Conservation (phyloP, 2,329 filamentous ascomycete species). For the Aureobasidium sp. region DNA sequence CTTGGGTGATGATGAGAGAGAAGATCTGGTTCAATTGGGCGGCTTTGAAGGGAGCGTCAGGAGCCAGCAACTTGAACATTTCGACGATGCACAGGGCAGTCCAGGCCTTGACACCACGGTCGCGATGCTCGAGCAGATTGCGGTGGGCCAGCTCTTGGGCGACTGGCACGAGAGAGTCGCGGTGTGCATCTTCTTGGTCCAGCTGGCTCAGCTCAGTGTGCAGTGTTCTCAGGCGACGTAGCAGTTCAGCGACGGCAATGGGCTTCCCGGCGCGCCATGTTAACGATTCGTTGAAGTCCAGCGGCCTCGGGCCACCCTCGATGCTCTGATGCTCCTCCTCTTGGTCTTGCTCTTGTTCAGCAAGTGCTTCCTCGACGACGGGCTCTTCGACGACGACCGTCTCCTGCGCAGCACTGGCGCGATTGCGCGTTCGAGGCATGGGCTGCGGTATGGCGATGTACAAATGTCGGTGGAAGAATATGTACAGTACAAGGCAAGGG, state of each 20-base stretch:
- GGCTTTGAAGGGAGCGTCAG: slow-evolving; percentile 86
- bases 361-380: slow-evolving; percentile 2
- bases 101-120: slow-evolving; percentile 86
- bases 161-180: slow-evolving; percentile 73
- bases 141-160: slow-evolving; percentile 76
- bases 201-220: slow-evolving; percentile 75
- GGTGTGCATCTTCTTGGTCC: slow-evolving; percentile 78
- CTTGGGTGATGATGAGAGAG: slow-evolving; percentile 72
- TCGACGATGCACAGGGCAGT: slow-evolving; percentile 85
- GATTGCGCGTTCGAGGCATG: slow-evolving; percentile 14
- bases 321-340: slow-evolving; percentile 19
- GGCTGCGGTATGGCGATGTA: background rate
- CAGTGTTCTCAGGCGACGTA: slow-evolving; percentile 71
- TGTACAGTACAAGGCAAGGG: background rate
- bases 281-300: slow-evolving; percentile 77
- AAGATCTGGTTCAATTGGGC: slow-evolving; percentile 96
- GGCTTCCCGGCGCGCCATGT: slow-evolving; percentile 89
- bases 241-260: slow-evolving; percentile 73
- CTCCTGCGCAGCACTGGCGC: slow-evolving; percentile 11
- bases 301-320: slow-evolving; percentile 19
- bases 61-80: slow-evolving; percentile 84
- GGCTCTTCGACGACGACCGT: background rate
- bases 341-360: background rate
- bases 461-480: background rate
- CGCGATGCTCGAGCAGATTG: slow-evolving; percentile 82